Evolutionary conservation across 176 grass and related monocot genomes (phyloP).

Genomic region (Triticum aestivum): DNA sequence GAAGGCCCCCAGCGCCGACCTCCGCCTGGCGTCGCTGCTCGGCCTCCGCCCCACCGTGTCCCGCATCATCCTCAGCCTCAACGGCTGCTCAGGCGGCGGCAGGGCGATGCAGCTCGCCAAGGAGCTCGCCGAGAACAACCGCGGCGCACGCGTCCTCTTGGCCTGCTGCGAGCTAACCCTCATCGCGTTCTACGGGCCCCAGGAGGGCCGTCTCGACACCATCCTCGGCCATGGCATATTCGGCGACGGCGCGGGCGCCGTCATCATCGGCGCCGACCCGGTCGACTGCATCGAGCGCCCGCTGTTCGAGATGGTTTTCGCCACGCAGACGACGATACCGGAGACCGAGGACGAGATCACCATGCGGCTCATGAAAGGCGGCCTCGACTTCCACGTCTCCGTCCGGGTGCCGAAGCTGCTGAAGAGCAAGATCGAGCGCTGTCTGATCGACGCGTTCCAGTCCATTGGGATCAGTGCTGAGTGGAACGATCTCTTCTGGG

Average conservation of each 20-base stretch:
- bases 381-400: conserved; percentile 20
- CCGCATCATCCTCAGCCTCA: not conserved
- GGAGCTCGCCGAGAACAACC: conserved; percentile 14
- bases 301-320: not conserved
- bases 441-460: not conserved
- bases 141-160: conserved; percentile 14
- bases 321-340: not conserved
- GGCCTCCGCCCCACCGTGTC: not conserved
- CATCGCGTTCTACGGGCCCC: not conserved
- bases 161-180: conserved; percentile 14
- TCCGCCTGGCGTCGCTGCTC: not conserved
- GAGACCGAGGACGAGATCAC: not conserved
- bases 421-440: not conserved
- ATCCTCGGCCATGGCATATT: not conserved
- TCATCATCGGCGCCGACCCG: not conserved
- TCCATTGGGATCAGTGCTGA: not conserved
- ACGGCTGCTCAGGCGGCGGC: not conserved
- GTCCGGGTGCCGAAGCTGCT: not conserved
- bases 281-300: not conserved
- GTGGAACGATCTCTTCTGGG: conserved; percentile 12
- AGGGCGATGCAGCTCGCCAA: conserved; percentile 9
- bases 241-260: conserved; percentile 5
- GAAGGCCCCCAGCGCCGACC: not conserved
- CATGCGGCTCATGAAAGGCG: conserved; percentile 3
- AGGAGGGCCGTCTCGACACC: not conserved